Evolutionary conservation across 305 asterid genomes (phyloP).

Genomic region (Rubia tinctorum): DNA sequence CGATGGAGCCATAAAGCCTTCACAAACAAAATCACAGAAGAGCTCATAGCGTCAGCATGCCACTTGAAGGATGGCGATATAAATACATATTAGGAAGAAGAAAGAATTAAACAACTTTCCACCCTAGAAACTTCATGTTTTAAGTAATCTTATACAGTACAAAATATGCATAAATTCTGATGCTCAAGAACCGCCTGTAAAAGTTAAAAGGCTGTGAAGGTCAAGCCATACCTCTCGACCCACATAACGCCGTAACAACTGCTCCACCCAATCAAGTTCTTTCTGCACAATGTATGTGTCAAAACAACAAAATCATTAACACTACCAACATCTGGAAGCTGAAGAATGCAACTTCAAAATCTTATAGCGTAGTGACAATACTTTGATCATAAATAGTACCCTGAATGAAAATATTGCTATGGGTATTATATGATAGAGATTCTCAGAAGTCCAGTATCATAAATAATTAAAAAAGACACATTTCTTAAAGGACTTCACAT

Average conservation of each 20-base stretch:
- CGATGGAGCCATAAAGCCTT: slow-evolving; percentile 98
- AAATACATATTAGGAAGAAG: not conserved
- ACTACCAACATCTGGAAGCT: slow-evolving; percentile 1
- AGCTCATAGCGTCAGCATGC: slow-evolving; percentile 2
- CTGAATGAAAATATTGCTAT: not conserved
- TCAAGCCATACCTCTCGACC: slow-evolving; percentile 84
- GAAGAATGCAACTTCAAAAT: slow-evolving; percentile 11
- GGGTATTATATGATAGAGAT: slow-evolving; percentile 1
- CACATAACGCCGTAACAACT: slow-evolving; percentile 62
- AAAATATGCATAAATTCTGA: not conserved
- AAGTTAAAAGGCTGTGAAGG: not conserved
- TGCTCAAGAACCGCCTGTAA: no score
- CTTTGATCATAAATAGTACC: no score
- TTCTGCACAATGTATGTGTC: slow-evolving; percentile 43
- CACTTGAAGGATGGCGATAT: not conserved
- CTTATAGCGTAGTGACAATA: not conserved
- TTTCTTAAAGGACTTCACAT: not conserved
- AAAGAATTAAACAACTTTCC: not conserved
- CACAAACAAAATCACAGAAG: slow-evolving; percentile 20
- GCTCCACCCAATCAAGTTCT: slow-evolving; percentile 76
- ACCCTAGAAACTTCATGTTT: not conserved
- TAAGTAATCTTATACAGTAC: not conserved
- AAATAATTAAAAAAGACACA: not conserved
- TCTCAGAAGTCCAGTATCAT: not conserved
- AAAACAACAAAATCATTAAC: slow-evolving; percentile 25